Percentiles rank a stretch among this genome's conserved stretches.
Conservation (phyloP, 2,329 filamentous ascomycete genomes). For the Calonectria naviculata region DNA sequence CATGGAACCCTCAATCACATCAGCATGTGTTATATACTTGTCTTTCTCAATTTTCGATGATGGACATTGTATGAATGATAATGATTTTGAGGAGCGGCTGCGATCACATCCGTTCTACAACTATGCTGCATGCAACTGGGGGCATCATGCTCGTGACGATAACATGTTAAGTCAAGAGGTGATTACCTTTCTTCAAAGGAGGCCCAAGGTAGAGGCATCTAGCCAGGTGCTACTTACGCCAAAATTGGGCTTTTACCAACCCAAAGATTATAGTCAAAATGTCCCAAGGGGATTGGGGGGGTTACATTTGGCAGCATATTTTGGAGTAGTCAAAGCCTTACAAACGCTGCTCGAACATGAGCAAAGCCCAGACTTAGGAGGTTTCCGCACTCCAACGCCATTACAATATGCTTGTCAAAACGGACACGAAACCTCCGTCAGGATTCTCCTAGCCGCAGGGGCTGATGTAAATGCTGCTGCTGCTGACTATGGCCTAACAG, state of each 20-base stretch:
- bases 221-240: constrained; percentile 31
- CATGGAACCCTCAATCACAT: constrained; percentile 41
- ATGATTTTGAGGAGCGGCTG: constrained; percentile 35
- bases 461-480: background rate
- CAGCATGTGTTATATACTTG: constrained; percentile 49
- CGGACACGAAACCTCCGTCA: background rate
- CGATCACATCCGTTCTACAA: constrained; percentile 40
- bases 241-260: background rate
- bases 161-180: constrained; percentile 8
- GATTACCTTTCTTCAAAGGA: constrained; percentile 27
- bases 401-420: background rate
- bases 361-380: background rate
- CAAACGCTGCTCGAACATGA: background rate
- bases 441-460: background rate
- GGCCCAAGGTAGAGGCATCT: constrained; percentile 25
- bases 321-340: constrained; percentile 24
- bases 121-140: constrained; percentile 49
- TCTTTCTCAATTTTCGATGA: constrained; percentile 40
- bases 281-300: constrained; percentile 24
- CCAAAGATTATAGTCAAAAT: constrained; percentile 12
- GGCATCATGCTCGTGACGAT: constrained; percentile 41
- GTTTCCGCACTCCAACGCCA: background rate
- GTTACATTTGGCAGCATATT: constrained; percentile 37
- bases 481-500: background rate
- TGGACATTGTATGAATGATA: background rate